Evolutionary conservation across 2,329 filamentous ascomycete genomes (phyloP).

Genomic region (Colletotrichum sp.): DNA sequence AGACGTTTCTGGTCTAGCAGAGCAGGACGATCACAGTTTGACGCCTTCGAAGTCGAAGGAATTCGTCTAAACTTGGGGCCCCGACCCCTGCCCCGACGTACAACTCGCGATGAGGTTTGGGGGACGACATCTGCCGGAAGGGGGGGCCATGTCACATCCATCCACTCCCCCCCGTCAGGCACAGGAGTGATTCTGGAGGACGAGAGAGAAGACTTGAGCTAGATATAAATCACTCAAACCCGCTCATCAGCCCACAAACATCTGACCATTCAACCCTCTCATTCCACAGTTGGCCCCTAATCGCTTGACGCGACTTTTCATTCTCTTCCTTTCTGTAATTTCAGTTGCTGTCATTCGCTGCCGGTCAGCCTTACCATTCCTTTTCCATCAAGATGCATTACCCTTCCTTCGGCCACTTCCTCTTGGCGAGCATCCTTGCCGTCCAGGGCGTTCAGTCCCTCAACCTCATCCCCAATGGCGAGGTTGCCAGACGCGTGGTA

Average conservation of each 20-base stretch:
- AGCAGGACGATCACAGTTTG: constrained; percentile 8
- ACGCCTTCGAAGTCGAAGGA: not conserved
- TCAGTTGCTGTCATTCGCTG: constrained; percentile 21
- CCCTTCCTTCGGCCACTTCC: constrained; percentile 15
- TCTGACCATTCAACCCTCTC: constrained; percentile 2
- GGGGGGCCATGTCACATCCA: not conserved
- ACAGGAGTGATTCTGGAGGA: not conserved
- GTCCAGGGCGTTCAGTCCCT: constrained; percentile 15
- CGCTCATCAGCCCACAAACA: constrained; percentile 12
- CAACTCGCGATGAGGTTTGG: not conserved
- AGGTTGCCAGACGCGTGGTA: constrained; percentile 15
- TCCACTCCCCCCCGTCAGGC: not conserved
- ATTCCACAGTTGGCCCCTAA: constrained; percentile 15
- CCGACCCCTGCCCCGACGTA: not conserved
- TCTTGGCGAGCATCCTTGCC: constrained; percentile 21
- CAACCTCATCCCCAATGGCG: not conserved
- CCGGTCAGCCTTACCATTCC: constrained; percentile 18
- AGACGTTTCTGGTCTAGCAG: constrained; percentile 14
- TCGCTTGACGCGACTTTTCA: constrained; percentile 20
- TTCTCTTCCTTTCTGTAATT: constrained; percentile 9
- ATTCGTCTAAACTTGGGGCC: constrained; percentile 8
- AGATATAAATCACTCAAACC: constrained; percentile 24
- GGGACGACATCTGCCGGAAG: not conserved
- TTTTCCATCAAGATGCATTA: constrained; percentile 19
- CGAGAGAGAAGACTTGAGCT: constrained; percentile 5